These are phyloP conservation scores for Didymosphaeria variabile DNA, from an alignment of 2,329 filamentous ascomycete genomes.

Conservation along the genomic window DNA sequence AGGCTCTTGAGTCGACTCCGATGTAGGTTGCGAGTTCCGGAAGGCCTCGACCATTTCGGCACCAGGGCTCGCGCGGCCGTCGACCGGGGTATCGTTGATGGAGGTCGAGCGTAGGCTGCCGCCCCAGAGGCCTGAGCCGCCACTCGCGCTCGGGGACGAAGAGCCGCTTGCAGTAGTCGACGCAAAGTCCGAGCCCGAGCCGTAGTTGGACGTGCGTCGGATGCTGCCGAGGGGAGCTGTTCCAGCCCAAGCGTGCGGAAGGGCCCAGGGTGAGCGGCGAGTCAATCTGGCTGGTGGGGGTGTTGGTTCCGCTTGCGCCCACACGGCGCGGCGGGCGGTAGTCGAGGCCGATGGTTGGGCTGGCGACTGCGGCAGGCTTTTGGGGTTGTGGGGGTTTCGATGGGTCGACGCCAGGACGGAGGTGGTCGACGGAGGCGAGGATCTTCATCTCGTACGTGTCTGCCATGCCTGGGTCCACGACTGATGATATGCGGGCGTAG, in stretches of 20 bases:
- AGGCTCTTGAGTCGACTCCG: slow-evolving; percentile 23
- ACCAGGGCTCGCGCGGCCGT: slow-evolving; percentile 35
- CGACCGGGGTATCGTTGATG: slow-evolving; percentile 18
- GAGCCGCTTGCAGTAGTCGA: slow-evolving; percentile 30
- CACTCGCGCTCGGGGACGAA: slow-evolving; percentile 32
- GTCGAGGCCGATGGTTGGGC: slow-evolving; percentile 34
- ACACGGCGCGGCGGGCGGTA: slow-evolving; percentile 35
- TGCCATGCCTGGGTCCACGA: slow-evolving; percentile 55
- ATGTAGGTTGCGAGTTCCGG: slow-evolving; percentile 29
- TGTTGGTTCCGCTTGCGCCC: slow-evolving; percentile 31
- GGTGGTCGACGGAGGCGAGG: slow-evolving; percentile 78
- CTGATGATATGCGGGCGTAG: slow-evolving; percentile 49
- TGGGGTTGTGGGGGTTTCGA: slow-evolving; percentile 39
- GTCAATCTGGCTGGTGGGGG: slow-evolving; percentile 39
- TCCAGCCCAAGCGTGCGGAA: slow-evolving; percentile 40
- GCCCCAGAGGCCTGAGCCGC: slow-evolving; percentile 48
- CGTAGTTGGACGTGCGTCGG: slow-evolving; percentile 48
- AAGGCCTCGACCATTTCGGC: slow-evolving; percentile 48
- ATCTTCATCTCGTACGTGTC: slow-evolving; percentile 77
- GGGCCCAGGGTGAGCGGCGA: slow-evolving; percentile 41
- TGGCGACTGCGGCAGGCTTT: slow-evolving; percentile 42
- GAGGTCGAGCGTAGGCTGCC: slow-evolving; percentile 38
- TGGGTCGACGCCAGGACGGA: slow-evolving; percentile 63
- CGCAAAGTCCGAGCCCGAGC: slow-evolving; percentile 33
- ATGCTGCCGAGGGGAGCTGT: slow-evolving; percentile 52